phyloP scores from a whole-genome alignment of 352 stramenopile genomes.

The Aphanomyces euteiches region DNA sequence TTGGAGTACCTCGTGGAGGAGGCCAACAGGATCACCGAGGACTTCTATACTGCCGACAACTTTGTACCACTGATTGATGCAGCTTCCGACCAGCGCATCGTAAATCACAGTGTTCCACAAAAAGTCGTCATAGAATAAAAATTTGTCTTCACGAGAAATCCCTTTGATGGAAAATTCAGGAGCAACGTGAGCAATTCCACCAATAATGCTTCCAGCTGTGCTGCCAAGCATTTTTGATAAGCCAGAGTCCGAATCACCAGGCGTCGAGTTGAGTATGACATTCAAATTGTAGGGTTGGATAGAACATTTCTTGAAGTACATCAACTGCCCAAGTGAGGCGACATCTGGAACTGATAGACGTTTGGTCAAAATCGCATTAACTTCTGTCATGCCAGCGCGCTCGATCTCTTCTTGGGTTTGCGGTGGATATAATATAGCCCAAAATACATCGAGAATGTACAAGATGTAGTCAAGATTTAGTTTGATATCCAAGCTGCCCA shows the following conservation, averaged over 20 bases:
- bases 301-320: conserved; percentile 81
- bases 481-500: conserved; percentile 69
- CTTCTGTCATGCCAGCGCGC: neutral
- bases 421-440: conserved; percentile 47
- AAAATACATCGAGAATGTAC: conserved; percentile 59
- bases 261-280: conserved; percentile 77
- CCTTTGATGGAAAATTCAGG: conserved; percentile 73
- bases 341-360: conserved; percentile 5
- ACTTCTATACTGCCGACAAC: conserved; percentile 84
- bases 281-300: conserved; percentile 71
- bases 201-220: conserved; percentile 83
- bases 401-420: conserved; percentile 23
- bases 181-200: conserved; percentile 80
- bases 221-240: conserved; percentile 74
- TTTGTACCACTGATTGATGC: conserved; percentile 85
- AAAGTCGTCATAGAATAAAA: conserved; percentile 84
- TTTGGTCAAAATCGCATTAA: neutral
- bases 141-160: conserved; percentile 70
- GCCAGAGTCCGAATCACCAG: conserved; percentile 73
- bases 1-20: conserved; percentile 53
- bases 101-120: conserved; percentile 61
- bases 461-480: conserved; percentile 81
- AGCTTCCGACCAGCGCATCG: conserved; percentile 59
- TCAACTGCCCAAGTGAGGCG: conserved; percentile 24
- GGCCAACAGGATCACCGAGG: conserved; percentile 74